These are phyloP conservation scores for Hyphopichia homilentoma DNA, from an alignment of 805 yeast genomes.

Conservation along the genomic window DNA sequence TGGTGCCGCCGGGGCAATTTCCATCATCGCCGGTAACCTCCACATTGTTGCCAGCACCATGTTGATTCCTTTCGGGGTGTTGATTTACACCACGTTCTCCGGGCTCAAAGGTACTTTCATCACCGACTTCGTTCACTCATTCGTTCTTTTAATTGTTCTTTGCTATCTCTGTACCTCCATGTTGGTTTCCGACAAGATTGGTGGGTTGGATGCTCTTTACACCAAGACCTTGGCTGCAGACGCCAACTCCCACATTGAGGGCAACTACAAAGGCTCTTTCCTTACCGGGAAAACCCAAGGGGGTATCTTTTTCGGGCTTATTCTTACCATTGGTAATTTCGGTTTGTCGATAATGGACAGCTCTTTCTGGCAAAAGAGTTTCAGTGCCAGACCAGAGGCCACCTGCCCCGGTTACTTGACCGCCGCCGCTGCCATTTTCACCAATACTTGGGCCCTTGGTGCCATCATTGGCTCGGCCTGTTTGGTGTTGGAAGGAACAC, in stretches of 20 bases:
- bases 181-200: slow-evolving; percentile 19
- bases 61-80: slow-evolving; percentile 35
- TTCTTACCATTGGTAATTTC: slow-evolving; percentile 31
- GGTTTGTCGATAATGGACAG: slow-evolving; percentile 37
- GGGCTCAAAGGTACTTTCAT: slow-evolving; percentile 51
- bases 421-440: slow-evolving; percentile 28
- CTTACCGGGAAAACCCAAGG: slow-evolving; percentile 35
- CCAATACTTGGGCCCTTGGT: slow-evolving; percentile 36
- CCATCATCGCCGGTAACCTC: slow-evolving; percentile 24
- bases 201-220: slow-evolving; percentile 26
- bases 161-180: slow-evolving; percentile 24
- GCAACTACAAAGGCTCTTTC: slow-evolving; percentile 31
- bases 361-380: slow-evolving; percentile 39
- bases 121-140: slow-evolving; percentile 39
- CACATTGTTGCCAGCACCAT: slow-evolving; percentile 23
- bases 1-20: slow-evolving; percentile 25
- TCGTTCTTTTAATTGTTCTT: slow-evolving; percentile 20
- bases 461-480: slow-evolving; percentile 31
- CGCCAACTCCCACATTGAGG: slow-evolving; percentile 20
- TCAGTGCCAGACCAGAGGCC: slow-evolving; percentile 31
- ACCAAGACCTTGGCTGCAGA: slow-evolving; percentile 14
- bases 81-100: slow-evolving; percentile 46
- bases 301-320: slow-evolving; percentile 31
- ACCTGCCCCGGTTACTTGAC: slow-evolving; percentile 35
- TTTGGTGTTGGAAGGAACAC: slow-evolving; percentile 21